Base-by-base conservation (phyloP, 108 stramenopile species). In the Aureococcus anophagefferens region DNA sequence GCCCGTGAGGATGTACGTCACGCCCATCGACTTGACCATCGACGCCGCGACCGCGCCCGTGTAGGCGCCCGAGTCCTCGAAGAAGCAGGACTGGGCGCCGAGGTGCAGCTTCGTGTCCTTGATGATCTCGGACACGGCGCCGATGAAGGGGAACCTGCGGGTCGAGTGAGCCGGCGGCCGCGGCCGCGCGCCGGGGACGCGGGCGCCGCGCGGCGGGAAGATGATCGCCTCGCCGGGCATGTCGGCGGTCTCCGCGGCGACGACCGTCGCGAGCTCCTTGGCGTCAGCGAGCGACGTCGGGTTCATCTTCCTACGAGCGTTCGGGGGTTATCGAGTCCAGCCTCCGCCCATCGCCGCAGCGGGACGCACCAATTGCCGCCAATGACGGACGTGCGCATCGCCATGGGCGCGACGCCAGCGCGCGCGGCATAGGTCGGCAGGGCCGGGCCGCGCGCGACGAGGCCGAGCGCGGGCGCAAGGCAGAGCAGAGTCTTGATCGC, bases 31-130 rank as follows among this genome's bases (percentile, higher is more conserved):
- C 76, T 92, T 85, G 72, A 95, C 72, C 93, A 96, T 91, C 67
- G 73, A 65, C 28, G 93, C 89, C 29, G 90, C 86, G 74, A 97
- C 81, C 68, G 91, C 95, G 59, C 96, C 98, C n/a, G 98, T 99
- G 85, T 85, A 97, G 9, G 98, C 98, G 66, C 98, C 97, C 67
- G 66, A 11, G 21, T 85, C 85, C 75, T 92, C 86, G 33, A 88
- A 85, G 63, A 77, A 87, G 46, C 82, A 80, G 34, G 88, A 86
- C 81, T 90, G 85, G 13, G 91, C 88, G 51, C 90, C 90, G 35
- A 90, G 81, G 40, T 25, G 33, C 31, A 67, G 36, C 51, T 89
- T 74, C 72, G 87, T 87, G 35, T 76, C 84, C 30, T 77, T 87
- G 33, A 88, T 84, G 63, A 78, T 75, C 0, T 74, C 75, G 77